A percentile compares a stretch with the other conserved stretches of the same genome.
Evolutionary conservation across 2,329 filamentous ascomycete genomes (phyloP).

Genomic region (Colletotrichum sp.): DNA sequence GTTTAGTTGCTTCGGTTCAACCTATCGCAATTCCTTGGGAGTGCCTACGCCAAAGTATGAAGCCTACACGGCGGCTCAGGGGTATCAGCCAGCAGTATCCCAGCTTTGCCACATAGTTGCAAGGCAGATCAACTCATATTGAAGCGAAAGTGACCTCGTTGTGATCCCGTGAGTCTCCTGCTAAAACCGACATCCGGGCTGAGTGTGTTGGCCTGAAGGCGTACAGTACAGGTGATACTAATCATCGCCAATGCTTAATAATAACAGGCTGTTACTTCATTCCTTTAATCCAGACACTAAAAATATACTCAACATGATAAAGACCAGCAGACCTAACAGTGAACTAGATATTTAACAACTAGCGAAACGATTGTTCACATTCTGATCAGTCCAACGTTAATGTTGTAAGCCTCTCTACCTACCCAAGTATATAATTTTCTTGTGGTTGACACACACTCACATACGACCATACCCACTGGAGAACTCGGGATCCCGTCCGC

Average conservation of each 20-base stretch:
- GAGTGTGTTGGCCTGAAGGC: background rate
- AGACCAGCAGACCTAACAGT: background rate
- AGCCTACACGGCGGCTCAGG: background rate
- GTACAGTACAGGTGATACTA: background rate
- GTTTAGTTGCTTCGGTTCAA: background rate
- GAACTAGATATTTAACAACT: background rate
- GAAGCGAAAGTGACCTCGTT: background rate
- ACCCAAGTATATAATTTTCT: background rate
- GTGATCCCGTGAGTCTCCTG: background rate
- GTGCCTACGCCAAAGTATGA: background rate
- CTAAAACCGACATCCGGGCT: background rate
- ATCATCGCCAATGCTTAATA: background rate
- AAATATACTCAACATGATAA: background rate
- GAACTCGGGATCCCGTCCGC: background rate
- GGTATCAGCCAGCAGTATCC: background rate
- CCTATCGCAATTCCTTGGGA: background rate
- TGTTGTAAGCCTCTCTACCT: background rate
- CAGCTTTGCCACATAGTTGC: background rate
- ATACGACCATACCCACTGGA: background rate
- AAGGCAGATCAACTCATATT: background rate
- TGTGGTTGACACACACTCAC: rapidly evolving
- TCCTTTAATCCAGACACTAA: background rate
- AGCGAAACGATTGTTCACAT: background rate
- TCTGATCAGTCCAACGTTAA: background rate
- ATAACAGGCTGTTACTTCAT: background rate